These are phyloP conservation scores for Cladophialophora yegresii DNA, from an alignment of 2,329 filamentous ascomycete genomes.

Conservation along the genomic window DNA sequence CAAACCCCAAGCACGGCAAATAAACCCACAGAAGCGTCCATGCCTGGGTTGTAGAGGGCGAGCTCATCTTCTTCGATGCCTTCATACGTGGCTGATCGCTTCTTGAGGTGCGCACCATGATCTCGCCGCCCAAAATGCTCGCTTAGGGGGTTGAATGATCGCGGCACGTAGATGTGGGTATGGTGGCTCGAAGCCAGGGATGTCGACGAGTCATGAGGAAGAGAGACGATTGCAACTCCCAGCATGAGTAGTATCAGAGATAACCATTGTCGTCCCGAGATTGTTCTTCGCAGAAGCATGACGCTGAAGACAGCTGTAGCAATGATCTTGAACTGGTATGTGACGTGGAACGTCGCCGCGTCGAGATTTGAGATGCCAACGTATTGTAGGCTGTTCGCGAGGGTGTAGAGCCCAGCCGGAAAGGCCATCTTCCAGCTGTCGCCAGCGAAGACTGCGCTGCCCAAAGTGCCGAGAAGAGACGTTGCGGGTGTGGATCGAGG, in stretches of 20 bases:
- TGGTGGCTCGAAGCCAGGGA: constrained; percentile 62
- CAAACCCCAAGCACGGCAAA: constrained; percentile 76
- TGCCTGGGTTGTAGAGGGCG: constrained; percentile 53
- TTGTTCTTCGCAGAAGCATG: constrained; percentile 68
- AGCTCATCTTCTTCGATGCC: constrained; percentile 70
- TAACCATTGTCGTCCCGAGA: constrained; percentile 75
- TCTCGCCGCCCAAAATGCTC: constrained; percentile 57
- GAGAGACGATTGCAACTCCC: constrained; percentile 82
- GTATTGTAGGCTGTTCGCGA: constrained; percentile 94
- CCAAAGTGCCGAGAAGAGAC: constrained; percentile 76
- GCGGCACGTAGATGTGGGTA: constrained; percentile 65
- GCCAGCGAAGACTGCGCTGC: constrained; percentile 76
- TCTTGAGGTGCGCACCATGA: constrained; percentile 53
- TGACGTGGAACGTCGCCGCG: constrained; percentile 87
- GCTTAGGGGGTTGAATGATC: constrained; percentile 75
- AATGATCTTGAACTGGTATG: constrained; percentile 93
- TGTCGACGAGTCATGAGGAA: constrained; percentile 64
- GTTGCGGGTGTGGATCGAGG: constrained; percentile 78
- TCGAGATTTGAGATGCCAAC: constrained; percentile 87
- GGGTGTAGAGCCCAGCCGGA: constrained; percentile 81
- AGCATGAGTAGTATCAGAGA: constrained; percentile 75
- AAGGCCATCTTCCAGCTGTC: constrained; percentile 95
- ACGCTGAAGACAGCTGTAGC: constrained; percentile 87
- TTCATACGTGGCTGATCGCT: constrained; percentile 84
- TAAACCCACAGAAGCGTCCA: constrained; percentile 80